A percentile compares a stretch with the other conserved stretches of the same genome.
These are phyloP conservation scores for Phytophthora constricta DNA, from an alignment of 352 stramenopile species.

Conservation along the genomic window DNA sequence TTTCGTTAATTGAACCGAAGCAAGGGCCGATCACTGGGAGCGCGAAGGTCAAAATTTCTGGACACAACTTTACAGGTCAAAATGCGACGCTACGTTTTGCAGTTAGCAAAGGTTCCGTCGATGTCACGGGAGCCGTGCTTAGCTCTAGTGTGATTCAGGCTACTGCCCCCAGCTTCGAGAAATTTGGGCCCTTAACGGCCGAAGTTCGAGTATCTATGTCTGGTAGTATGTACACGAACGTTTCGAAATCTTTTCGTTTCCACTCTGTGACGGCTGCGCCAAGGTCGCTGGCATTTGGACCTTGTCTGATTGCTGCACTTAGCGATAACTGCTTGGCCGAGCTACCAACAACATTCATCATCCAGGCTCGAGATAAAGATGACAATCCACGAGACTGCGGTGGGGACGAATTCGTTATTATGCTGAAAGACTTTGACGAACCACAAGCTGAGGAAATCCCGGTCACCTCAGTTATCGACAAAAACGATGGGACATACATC, in stretches of 20 bases:
- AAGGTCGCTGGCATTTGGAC: conserved; percentile 95
- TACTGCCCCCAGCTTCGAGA: conserved; percentile 94
- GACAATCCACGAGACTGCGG: conserved; percentile 91
- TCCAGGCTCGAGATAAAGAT: conserved; percentile 92
- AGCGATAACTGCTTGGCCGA: conserved; percentile 74
- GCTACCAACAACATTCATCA: conserved; percentile 88
- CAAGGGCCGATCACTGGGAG: conserved; percentile 95
- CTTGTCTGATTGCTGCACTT: conserved; percentile 79
- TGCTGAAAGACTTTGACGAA: conserved; percentile 54
- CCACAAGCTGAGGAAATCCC: conserved; percentile 47
- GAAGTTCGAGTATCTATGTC: conserved; percentile 92
- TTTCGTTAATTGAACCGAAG: conserved; percentile 90
- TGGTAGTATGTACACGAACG: conserved; percentile 94
- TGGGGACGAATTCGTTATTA: conserved; percentile 94
- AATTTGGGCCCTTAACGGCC: conserved; percentile 88
- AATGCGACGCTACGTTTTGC: conserved; percentile 92
- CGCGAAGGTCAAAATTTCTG: conserved; percentile 89
- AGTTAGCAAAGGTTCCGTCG: conserved; percentile 93
- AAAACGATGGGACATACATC: conserved; percentile 94
- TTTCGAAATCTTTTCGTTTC: conserved; percentile 87
- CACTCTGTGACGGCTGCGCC: conserved; percentile 93
- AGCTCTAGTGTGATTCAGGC: conserved; percentile 89
- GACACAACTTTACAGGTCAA: conserved; percentile 93
- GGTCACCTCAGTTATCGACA: conserved; percentile 77
- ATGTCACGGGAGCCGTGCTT: conserved; percentile 90